phyloP scores from a whole-genome alignment of 441 rosid species.

The Erodium trifolium region DNA sequence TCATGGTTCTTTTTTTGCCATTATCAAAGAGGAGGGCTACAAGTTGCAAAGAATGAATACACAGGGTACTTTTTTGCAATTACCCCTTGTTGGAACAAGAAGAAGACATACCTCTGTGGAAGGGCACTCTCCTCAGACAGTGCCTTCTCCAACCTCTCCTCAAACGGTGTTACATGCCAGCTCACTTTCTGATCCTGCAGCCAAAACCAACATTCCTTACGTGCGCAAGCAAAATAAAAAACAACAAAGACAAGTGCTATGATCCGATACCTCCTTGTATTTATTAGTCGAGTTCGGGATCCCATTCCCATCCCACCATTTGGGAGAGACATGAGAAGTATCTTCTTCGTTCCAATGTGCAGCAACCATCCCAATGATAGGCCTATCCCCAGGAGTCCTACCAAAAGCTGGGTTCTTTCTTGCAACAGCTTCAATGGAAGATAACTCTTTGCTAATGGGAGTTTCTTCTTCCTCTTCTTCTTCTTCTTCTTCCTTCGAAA shows the following conservation, averaged over 20 bases:
- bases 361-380: slow-evolving; percentile 77
- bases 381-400: slow-evolving; percentile 63
- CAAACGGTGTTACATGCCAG: slow-evolving; percentile 98
- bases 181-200: slow-evolving; percentile 90
- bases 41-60: no score
- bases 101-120: slow-evolving; percentile 43
- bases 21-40: no score
- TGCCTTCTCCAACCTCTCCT: slow-evolving; percentile 93
- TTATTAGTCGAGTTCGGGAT: slow-evolving; percentile 92
- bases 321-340: slow-evolving; percentile 39
- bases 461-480: slow-evolving; percentile 11
- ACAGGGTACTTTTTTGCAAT: no score
- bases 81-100: not conserved
- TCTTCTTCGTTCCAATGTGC: slow-evolving; percentile 78
- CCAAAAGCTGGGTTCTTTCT: slow-evolving; percentile 28
- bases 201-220: slow-evolving; percentile 12
- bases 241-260: not conserved
- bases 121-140: slow-evolving; percentile 54
- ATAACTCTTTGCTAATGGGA: slow-evolving; percentile 26
- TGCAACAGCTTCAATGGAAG: slow-evolving; percentile 28
- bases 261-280: slow-evolving; percentile 68
- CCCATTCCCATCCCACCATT: slow-evolving; percentile 98
- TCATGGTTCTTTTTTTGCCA: no score
- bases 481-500: slow-evolving; percentile 10
- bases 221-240: not conserved